Evolutionary conservation across 2,329 filamentous ascomycete species (phyloP), one percentile per base, ranked within the genome.

Genomic region (Cercospora beticola): DNA sequence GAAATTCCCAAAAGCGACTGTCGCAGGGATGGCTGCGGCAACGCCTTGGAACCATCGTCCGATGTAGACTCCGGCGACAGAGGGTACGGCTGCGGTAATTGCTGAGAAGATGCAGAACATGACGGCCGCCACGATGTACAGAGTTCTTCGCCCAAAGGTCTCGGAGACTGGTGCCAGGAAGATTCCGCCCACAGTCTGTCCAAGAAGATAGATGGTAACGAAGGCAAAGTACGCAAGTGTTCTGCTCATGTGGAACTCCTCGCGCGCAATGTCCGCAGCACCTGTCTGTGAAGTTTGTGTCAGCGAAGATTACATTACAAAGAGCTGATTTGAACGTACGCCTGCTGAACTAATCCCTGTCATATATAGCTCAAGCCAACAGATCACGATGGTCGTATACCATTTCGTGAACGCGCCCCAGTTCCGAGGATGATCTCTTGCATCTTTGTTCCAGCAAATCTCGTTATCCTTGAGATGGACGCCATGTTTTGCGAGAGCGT

Each of bases 1-100:
- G 46, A 85, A 79, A 60, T 81, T 84, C 3, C 83, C 83, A 0
- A 81, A 80, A 7, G 82, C 80, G 3, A 85, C 81, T 14, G 82
- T 81, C 0, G 82, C 79, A 1, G 83, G 83, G 3, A 84, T 80
- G 0, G 83, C 82, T 2, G 83, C 83, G 6, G 82, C 76, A 4
- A 84, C 69, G 0, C 83, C 84, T 9, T 81, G 80, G 10, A 82
- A 49, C 49, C 83, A 78, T 6, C 83, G 79, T 33, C 83, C 82
- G 3, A 82, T 36, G 26, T 81, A 74, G 0, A 81, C 78, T 0
- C 75, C 80, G 1, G 76, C 69, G 3, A 82, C 66, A 0, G 78
- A 79, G 1, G 76, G 79, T 1, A 79, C 76, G 12, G 62, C 62
- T 5, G 62, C 62, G 4, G 62, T 59, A 0, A 78, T 70, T 6